Evolutionary conservation across 1,284 basidiomycete genomes (phyloP), one percentile per base, ranked within the genome.

Genomic region (Ganoderma resinaceum): DNA sequence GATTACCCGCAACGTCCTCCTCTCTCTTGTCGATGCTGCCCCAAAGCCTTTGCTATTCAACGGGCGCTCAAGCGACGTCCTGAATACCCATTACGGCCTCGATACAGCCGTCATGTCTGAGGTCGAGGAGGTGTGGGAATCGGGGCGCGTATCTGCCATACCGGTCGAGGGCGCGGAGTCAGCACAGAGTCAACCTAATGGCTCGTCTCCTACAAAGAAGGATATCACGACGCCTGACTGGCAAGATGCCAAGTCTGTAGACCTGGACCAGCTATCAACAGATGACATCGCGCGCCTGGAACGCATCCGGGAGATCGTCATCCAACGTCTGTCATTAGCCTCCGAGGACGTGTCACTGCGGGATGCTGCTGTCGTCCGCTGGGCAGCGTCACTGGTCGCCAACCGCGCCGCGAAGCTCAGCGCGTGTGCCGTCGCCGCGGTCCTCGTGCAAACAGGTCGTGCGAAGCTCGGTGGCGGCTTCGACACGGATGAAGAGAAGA

Each of bases 81-180:
- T 99, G 70, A 98, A 99, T 82, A 88, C 85, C 42, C 96, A 98
- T 76, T 99, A 98, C 81, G 97, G 95, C 0, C 85, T 99, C 69
- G 97, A 99, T 80, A 95, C 97, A 0, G 93, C 95, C 20, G 87
- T 97, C 69, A 92, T 99, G 87, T 98, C 96, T 62, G 89, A 89
- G 46, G 85, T 98, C 65, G 96, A 98, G 76, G 85, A 84, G 66
- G 90, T 90, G 31, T 92, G 91, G 91, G 84, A 87, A 71, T 83
- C 82, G 8, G 79, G 79, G 14, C 81, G 82, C 46, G 71, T 74
- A 46, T 43, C 66, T 63, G 23, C 49, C 20, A 66, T 64, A 12
- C 65, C 70, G 12, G 40, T 67, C 31, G 31, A 33, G 16, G 63
- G 65, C 59, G 35, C 68, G 31, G 66, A 35, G 2, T 60, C 43